Evolutionary conservation across 495 filamentous ascomycete species (phyloP), one percentile per base, ranked within the genome.

Genomic region (Delitschia confertaspora): DNA sequence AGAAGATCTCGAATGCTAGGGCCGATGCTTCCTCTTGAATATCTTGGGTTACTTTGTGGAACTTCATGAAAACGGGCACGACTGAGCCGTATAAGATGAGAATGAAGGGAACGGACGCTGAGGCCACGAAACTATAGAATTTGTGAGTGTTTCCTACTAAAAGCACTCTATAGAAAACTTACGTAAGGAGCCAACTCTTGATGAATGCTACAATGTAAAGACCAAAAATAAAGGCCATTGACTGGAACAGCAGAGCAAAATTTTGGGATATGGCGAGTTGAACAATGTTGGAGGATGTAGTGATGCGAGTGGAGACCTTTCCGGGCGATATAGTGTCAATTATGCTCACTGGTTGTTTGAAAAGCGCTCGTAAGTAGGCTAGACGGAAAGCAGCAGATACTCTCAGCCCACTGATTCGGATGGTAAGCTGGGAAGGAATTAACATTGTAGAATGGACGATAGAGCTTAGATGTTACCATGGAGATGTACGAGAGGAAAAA

Each of bases 11-110:
- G 41, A 75, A 76, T 6, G 79, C 75, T 8, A 79, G 62, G 14
- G 71, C 71, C 0, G 76, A 74, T 0, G 78, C 78, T 33, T 78
- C 71, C 16, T 71, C 75, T 36, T 80, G 74, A 3, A 70, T 66
- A 45, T 71, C 64, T 49, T 80, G 69, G 14, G 76, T 70, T 14
- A 69, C 66, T 57, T 74, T 68, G 22, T 70, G 66, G 10, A 69
- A 64, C 55, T 70, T 78, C 23, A 81, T 66, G 13, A 78, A 63
- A 11, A 78, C 63, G 0, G 76, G 75, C 4, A 80, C 62, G 3
- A 71, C 68, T 17, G 63, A 43, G 22, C 68, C 69, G 46, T 80
- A 79, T n/a, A 71, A 63, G 17, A 78, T 40, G 14, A 68, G 60
- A 39, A 78, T 74, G 23, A 80, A 66, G 1, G 78, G 58, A 31